Evolutionary conservation across 768 basidiomycete genomes (phyloP).

Genomic region (Amanita pallidorosea): DNA sequence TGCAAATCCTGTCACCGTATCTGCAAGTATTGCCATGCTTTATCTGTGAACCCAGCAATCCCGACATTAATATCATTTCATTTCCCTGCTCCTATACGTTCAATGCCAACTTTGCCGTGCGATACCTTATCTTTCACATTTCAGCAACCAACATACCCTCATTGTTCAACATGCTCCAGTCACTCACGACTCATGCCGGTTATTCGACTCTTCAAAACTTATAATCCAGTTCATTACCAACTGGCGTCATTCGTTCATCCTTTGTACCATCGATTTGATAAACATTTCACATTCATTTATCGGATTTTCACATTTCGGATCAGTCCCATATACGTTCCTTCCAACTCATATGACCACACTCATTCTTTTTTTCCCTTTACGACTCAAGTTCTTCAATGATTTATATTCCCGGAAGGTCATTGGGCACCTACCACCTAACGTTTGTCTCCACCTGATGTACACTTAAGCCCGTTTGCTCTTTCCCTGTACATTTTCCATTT

Average conservation of each 20-base stretch:
- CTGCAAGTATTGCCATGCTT: not conserved
- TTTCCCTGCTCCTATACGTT: not conserved
- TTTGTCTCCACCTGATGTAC: not conserved
- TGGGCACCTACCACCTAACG: not conserved
- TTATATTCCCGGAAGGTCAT: not conserved
- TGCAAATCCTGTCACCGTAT: slow-evolving; percentile 5
- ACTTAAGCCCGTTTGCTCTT: not conserved
- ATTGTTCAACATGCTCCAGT: not conserved
- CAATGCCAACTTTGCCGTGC: not conserved
- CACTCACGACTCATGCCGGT: not conserved
- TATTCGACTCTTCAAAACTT: not conserved
- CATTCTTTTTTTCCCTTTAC: not conserved
- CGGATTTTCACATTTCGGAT: not conserved
- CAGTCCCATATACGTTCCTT: not conserved
- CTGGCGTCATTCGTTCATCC: slow-evolving; percentile 1
- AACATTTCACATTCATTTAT: not conserved
- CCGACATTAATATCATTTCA: not conserved
- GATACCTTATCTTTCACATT: slow-evolving; percentile 7
- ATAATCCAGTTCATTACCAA: not conserved
- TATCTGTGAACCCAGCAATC: slow-evolving; percentile 2
- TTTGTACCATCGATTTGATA: not conserved
- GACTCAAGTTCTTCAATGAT: not conserved
- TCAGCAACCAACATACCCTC: not conserved
- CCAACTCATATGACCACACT: not conserved
- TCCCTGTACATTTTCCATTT: not conserved